These are phyloP conservation scores for Eleusine indica DNA, from an alignment of 176 grass and related monocot genomes.

Conservation along the genomic window DNA sequence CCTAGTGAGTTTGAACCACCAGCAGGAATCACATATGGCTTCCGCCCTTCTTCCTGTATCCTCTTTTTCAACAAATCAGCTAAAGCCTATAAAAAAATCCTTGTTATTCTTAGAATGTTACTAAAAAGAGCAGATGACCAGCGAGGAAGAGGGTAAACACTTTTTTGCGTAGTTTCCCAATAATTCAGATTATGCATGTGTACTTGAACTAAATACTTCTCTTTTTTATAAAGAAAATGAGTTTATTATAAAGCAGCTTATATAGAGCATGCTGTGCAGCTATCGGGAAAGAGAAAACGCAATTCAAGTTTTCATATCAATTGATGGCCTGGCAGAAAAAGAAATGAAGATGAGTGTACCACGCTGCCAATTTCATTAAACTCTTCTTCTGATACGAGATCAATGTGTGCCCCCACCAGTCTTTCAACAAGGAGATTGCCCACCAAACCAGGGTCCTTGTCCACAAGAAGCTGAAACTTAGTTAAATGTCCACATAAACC, in stretches of 20 bases:
- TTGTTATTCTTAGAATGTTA: neutral
- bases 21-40: constrained; percentile 92
- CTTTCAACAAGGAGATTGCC: constrained; percentile 94
- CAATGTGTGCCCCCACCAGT: constrained; percentile 86
- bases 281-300: neutral
- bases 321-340: no score
- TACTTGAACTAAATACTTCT: no score
- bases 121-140: neutral
- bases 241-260: no score
- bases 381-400: constrained; percentile 92
- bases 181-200: no score
- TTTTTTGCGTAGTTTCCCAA: no score
- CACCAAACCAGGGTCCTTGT: constrained; percentile 84
- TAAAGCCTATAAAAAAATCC: constrained; percentile 58
- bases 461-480: constrained; percentile 63
- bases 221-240: no score
- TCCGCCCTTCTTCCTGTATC: constrained; percentile 79
- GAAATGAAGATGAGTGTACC: constrained; percentile 46
- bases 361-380: constrained; percentile 82
- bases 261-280: no score
- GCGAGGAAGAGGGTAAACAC: no score
- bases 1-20: constrained; percentile 97
- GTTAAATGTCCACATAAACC: constrained; percentile 22
- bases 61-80: constrained; percentile 81
- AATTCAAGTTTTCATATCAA: neutral